A percentile compares a stretch with the other conserved stretches of the same genome.
These are phyloP conservation scores for Linnemannia zychae DNA, from an alignment of 192 early-diverging fungal species.

Conservation along the genomic window DNA sequence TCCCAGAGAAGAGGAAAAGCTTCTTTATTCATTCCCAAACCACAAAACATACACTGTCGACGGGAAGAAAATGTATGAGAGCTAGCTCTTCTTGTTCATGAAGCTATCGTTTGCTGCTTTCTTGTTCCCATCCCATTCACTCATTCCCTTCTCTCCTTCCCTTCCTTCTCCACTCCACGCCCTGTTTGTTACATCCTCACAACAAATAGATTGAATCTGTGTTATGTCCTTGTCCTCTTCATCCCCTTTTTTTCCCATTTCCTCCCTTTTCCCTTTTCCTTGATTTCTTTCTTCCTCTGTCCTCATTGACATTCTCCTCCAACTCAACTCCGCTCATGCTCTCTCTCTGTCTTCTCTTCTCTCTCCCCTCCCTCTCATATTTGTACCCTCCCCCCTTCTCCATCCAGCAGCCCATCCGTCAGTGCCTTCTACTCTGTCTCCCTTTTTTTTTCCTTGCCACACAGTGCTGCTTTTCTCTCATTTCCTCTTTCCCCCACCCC, in stretches of 20 bases:
- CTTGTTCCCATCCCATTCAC: not conserved
- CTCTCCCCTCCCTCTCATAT: not conserved
- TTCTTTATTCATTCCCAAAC: not conserved
- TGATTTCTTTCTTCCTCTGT: not conserved
- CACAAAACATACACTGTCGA: not conserved
- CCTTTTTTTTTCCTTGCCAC: not conserved
- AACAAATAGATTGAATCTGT: not conserved
- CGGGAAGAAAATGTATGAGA: not conserved
- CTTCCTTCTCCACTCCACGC: not conserved
- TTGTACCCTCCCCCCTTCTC: not conserved
- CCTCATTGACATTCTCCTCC: not conserved
- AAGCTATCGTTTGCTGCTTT: not conserved
- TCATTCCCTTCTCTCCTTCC: not conserved
- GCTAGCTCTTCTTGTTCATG: not conserved
- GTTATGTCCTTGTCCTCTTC: not conserved
- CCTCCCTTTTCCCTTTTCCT: not conserved
- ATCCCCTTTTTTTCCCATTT: not conserved
- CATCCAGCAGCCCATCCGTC: not conserved
- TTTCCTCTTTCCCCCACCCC: not conserved
- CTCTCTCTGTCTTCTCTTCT: not conserved
- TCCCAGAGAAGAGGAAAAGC: not conserved
- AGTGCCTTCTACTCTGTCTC: not conserved
- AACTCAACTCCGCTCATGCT: constrained; percentile 1
- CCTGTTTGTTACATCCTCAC: not conserved
- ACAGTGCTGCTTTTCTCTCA: not conserved